phyloP scores from a whole-genome alignment of 768 basidiomycete species.

The Mrakia blollopis region DNA sequence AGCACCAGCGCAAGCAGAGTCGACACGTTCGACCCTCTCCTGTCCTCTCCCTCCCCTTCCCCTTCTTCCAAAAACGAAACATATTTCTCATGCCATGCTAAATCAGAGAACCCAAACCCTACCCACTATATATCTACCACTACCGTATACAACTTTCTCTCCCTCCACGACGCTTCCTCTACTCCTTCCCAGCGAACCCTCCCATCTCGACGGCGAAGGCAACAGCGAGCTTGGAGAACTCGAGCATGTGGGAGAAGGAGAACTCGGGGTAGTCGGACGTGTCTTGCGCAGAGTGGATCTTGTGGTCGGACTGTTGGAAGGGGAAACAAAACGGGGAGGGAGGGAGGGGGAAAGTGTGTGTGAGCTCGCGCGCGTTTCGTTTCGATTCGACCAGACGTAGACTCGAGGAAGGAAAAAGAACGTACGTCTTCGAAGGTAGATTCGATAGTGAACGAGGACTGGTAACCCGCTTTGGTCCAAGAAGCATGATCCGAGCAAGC shows the following conservation, averaged over 20 bases:
- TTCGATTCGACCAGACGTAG: no score
- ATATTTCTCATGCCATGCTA: no score
- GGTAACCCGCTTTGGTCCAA: slow-evolving; percentile 34
- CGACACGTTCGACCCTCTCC: no score
- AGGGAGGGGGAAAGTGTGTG: no score
- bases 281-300: slow-evolving; percentile 80
- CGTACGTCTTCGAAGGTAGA: slow-evolving; percentile 42
- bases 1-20: no score
- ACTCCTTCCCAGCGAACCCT: slow-evolving; percentile 7
- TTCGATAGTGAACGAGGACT: slow-evolving; percentile 39
- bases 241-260: slow-evolving; percentile 73
- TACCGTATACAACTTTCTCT: no score
- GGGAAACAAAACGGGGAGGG: no score
- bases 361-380: no score
- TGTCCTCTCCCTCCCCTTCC: no score
- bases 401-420: background rate
- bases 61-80: no score
- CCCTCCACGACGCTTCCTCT: background rate
- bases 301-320: slow-evolving; percentile 52
- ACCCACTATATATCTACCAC: no score
- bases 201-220: slow-evolving; percentile 69
- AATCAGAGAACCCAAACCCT: no score
- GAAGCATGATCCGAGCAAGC: slow-evolving; percentile 37
- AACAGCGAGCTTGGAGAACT: slow-evolving; percentile 74
- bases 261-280: slow-evolving; percentile 44